Evolutionary conservation across 1,284 basidiomycete genomes (phyloP), one percentile per base, ranked within the genome.

Genomic region (Austroboletus niveus): DNA sequence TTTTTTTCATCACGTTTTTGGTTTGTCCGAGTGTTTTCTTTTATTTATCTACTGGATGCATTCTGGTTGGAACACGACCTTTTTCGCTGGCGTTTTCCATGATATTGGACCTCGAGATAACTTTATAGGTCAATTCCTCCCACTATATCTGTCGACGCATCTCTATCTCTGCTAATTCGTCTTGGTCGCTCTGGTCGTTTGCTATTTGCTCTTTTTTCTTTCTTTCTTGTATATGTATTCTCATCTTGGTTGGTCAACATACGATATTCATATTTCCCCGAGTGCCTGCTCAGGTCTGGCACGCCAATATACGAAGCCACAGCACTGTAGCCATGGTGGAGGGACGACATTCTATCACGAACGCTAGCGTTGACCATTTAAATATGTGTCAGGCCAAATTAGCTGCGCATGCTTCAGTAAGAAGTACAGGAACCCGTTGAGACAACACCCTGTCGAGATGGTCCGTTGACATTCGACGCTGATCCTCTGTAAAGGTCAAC

Each of bases 171-270:
- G 43, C 53, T 55, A 62, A 49, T 53, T 53, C 48, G n/a, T 51
- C 52, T 14, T 48, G 48, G 50, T 63, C 62, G 56, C 52, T 60
- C 54, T 66, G 53, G 57, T 52, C 30, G 48, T 49, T 53, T 58
- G 47, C 49, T 53, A 42, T 24, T 5, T 24, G 22, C 22, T 24
- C 22, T 48, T 47, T 51, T 48, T 52, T 47, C 52, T 48, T 52
- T 54, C 49, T 53, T 54, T 52, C 38, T 55, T 39, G 38, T 39
- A 39, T 39, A 59, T 57, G 49, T 57, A 60, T 60, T 48, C 22
- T 47, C 51, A 45, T 49, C 42, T 47, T 45, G 29, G 27, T 49
- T 53, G 45, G 59, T 51, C 30, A 46, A 55, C 46, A 47, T 24
- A 24, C 22, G 22, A 50, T 30, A 48, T 46, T 31, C 39, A 41